Evolutionary conservation across 495 filamentous ascomycete genomes (phyloP).

Genomic region (Xylaria intraflava): DNA sequence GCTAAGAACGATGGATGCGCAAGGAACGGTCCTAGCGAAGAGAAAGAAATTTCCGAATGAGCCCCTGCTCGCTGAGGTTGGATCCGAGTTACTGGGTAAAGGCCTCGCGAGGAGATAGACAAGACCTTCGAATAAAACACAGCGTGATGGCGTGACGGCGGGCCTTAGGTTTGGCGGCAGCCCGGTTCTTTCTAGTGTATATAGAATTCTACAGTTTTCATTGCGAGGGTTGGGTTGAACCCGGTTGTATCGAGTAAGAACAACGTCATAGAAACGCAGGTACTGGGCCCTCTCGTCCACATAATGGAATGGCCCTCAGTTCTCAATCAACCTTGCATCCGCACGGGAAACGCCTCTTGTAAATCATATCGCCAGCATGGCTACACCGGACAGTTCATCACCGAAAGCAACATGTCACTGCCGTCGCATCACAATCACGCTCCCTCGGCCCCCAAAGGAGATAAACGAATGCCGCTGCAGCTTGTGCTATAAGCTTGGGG

Average conservation of each 20-base stretch:
- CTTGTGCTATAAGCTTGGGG: conserved; percentile 28
- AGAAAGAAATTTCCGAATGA: conserved; percentile 47
- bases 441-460: conserved; percentile 22
- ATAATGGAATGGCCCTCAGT: too few species aligned
- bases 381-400: neutral
- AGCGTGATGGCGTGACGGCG: neutral
- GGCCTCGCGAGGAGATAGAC: conserved; percentile 27
- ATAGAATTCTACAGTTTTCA: too few species aligned
- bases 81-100: conserved; percentile 34
- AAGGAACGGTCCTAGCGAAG: conserved; percentile 51
- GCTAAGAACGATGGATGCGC: conserved; percentile 64
- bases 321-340: neutral
- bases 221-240: neutral
- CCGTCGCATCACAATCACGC: conserved; percentile 25
- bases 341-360: neutral
- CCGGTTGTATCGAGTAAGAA: neutral
- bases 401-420: conserved; percentile 27
- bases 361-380: neutral
- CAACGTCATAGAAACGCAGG: too few species aligned
- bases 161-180: too few species aligned
- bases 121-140: neutral
- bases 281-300: too few species aligned
- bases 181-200: neutral
- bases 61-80: conserved; percentile 55
- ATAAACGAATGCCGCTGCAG: conserved; percentile 33